A percentile compares a stretch with the other conserved stretches of the same genome.
Conservation (phyloP, 768 basidiomycete genomes). For the Cystobasidium tubakii region DNA sequence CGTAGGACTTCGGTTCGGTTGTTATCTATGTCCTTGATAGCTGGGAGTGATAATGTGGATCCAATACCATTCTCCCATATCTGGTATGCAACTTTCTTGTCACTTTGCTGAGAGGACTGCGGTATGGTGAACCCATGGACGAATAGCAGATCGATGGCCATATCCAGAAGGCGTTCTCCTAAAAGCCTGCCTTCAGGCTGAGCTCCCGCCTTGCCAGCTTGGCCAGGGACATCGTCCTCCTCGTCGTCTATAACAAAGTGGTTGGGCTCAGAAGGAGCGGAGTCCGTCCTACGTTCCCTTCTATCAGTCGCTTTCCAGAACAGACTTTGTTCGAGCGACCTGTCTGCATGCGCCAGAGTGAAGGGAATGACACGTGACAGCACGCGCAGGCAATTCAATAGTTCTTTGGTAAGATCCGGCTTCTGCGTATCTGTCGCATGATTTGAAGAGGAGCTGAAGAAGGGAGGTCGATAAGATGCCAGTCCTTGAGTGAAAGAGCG, state of each 20-base stretch:
- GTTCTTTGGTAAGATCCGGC: constrained; percentile 64
- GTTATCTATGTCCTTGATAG: constrained; percentile 60
- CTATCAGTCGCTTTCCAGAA: constrained; percentile 62
- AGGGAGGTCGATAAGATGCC: constrained; percentile 51
- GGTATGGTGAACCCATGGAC: constrained; percentile 92
- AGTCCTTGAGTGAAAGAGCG: constrained; percentile 58
- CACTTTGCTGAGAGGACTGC: constrained; percentile 65
- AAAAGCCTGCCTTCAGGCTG: constrained; percentile 20
- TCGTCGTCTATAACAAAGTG: constrained; percentile 90
- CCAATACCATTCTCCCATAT: constrained; percentile 98
- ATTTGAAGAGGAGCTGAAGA: background rate
- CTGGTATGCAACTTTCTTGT: constrained; percentile 75
- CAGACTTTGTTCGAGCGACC: constrained; percentile 71
- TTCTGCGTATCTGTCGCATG: constrained; percentile 1
- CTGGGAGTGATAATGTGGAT: constrained; percentile 68
- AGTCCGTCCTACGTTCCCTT: background rate
- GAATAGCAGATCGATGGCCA: constrained; percentile 85
- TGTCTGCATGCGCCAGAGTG: constrained; percentile 52
- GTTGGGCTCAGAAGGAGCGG: constrained; percentile 21
- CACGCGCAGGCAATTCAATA: constrained; percentile 83
- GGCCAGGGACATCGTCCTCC: constrained; percentile 48
- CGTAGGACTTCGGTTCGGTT: constrained; percentile 87
- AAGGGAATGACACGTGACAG: constrained; percentile 82
- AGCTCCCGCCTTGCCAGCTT: background rate
- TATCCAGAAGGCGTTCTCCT: constrained; percentile 48